Conservation (phyloP, 306 rosid genomes). For the Citrullus colocynthis region DNA sequence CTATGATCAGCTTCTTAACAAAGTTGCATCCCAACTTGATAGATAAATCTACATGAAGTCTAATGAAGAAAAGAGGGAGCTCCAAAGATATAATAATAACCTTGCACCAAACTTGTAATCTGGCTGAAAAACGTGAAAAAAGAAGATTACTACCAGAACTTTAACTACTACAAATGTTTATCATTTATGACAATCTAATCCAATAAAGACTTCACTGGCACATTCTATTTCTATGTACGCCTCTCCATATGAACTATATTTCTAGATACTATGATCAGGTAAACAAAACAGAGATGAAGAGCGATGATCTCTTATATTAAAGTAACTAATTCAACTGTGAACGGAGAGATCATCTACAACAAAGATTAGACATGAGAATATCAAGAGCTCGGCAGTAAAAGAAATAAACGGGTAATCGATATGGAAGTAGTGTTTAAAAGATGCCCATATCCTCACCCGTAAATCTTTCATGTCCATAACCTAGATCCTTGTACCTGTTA, state of each 20-base stretch:
- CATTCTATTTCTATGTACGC: background rate
- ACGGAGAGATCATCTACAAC: background rate
- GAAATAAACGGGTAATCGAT: background rate
- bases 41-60: background rate
- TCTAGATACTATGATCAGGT: background rate
- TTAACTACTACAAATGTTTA: background rate
- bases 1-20: background rate
- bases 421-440: background rate
- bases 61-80: background rate
- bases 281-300: background rate
- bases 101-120: background rate
- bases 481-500: constrained; percentile 1
- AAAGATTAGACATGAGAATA: background rate
- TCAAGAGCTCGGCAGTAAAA: background rate
- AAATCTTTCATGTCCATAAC: background rate
- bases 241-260: background rate
- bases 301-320: background rate
- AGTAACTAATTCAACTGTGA: background rate
- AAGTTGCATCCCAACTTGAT: background rate
- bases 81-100: background rate
- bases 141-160: background rate
- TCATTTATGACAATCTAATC: background rate
- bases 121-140: background rate
- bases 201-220: background rate
- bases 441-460: background rate